These are phyloP conservation scores for Phanerodontia chrysosporium DNA, from an alignment of 768 basidiomycete species.

Conservation along the genomic window DNA sequence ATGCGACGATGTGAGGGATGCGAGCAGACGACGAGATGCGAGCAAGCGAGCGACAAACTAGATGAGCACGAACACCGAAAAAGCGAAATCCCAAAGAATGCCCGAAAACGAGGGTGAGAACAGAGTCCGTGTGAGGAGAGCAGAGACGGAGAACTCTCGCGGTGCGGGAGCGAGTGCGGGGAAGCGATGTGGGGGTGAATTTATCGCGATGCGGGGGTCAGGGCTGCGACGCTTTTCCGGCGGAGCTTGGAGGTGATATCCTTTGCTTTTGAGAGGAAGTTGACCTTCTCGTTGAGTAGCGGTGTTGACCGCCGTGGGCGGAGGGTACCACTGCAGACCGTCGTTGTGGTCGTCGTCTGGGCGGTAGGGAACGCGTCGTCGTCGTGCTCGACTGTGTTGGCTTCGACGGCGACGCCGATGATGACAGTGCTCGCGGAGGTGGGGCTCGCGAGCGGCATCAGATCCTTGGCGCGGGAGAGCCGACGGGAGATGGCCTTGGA, in stretches of 20 bases:
- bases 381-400: conserved; percentile 22
- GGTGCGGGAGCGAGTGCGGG: neutral
- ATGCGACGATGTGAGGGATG: neutral
- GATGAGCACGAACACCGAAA: neutral
- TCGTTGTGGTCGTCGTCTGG: conserved; percentile 6
- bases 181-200: neutral
- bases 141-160: neutral
- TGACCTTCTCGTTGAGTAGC: conserved; percentile 7
- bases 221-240: conserved; percentile 20
- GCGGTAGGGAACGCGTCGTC: conserved; percentile 3
- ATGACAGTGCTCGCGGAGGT: conserved; percentile 14
- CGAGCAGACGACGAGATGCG: neutral
- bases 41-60: neutral
- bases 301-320: conserved; percentile 16
- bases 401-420: conserved; percentile 25
- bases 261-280: conserved; percentile 21
- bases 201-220: neutral
- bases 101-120: neutral
- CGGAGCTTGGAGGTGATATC: conserved; percentile 20
- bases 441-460: conserved; percentile 6
- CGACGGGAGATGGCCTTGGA: conserved; percentile 25
- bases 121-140: neutral
- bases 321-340: conserved; percentile 9
- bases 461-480: conserved; percentile 23
- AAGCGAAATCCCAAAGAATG: neutral